Evolutionary conservation across 1,284 basidiomycete species (phyloP), one percentile per base, ranked within the genome.

Genomic region (Tylopilus sp.): DNA sequence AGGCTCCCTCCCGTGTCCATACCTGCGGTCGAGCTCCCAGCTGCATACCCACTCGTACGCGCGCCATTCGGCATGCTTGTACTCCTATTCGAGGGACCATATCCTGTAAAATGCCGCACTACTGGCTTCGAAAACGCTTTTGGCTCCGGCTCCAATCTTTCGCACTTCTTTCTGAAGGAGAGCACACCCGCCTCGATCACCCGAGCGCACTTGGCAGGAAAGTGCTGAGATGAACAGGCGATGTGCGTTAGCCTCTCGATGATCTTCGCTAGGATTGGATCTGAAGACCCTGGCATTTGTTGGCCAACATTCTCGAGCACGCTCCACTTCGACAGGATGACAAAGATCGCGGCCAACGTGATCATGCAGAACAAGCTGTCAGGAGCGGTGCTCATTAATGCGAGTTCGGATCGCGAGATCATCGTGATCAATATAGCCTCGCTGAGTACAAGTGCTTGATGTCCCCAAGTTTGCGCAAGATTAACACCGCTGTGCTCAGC

Each of bases 291-390:
- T 4, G 68, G 65, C 31, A 76, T 56, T 17, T 63, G 63, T 44
- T 64, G 57, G 11, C 61, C 62, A 0, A 59, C 57, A 15, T 67
- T 61, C 48, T 75, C 68, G 31, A 70, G 57, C 11, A 73, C 54
- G 37, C 61, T 65, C 60, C 74, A 71, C 54, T 75, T 76, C 38
- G 67, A 64, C 15, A 72, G 60, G 42, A 75, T 61, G 37, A 77
- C 53, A 47, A 66, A 74, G 2, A 71, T 62, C 4, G 74, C 68
- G 28, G 74, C 68, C 44, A 75, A 70, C 0, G 71, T 63, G 48
- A 77, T 59, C 64, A 77, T 69, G 31, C 63, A 59, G 57, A 75
- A 77, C 29, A 73, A 48, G 43, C 59, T 62, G 54, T 76, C 75
- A 0, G 76, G 76, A 6, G 72, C 68, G 1, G 73, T 65, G 51